phyloP scores from a whole-genome alignment of 352 stramenopile genomes.

The Lagenidium sp. region DNA sequence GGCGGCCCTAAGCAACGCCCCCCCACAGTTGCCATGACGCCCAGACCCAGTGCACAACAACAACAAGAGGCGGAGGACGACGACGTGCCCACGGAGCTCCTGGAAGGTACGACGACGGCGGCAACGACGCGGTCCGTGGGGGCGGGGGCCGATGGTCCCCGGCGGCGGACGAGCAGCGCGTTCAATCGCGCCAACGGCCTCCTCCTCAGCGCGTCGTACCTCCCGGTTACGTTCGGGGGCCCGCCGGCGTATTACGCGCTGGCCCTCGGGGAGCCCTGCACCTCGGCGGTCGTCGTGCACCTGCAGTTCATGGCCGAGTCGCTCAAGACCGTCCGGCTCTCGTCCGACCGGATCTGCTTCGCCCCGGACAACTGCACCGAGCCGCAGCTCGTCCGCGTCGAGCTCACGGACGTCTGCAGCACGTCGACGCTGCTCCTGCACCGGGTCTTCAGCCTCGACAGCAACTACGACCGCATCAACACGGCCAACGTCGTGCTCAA shows the following conservation, averaged over 20 bases:
- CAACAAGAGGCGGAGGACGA: too few species aligned
- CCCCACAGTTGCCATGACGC: too few species aligned
- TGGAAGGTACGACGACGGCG: too few species aligned
- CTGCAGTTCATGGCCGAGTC: constrained; percentile 42
- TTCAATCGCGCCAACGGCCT: constrained; percentile 16
- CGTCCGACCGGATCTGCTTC: constrained; percentile 65
- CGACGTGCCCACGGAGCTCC: too few species aligned
- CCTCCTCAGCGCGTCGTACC: constrained; percentile 35
- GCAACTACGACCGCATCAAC: constrained; percentile 41
- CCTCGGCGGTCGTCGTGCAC: constrained; percentile 62
- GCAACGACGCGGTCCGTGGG: too few species aligned
- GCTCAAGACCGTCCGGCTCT: constrained; percentile 23
- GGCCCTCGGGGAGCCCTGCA: constrained; percentile 38
- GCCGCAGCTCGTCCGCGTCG: constrained; percentile 57
- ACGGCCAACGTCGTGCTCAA: constrained; percentile 43
- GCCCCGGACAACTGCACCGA: constrained; percentile 40
- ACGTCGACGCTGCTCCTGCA: constrained; percentile 47
- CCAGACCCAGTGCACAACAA: too few species aligned
- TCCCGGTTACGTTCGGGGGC: constrained; percentile 47
- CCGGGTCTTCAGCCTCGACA: constrained; percentile 56
- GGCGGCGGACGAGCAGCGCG: constrained; percentile 8
- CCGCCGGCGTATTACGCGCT: constrained; percentile 49
- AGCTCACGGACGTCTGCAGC: constrained; percentile 31
- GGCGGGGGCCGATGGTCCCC: too few species aligned
- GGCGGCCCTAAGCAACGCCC: too few species aligned